These are phyloP conservation scores for Ophiostoma sp. DNA, from an alignment of 2,329 filamentous ascomycete species.

Conservation along the genomic window DNA sequence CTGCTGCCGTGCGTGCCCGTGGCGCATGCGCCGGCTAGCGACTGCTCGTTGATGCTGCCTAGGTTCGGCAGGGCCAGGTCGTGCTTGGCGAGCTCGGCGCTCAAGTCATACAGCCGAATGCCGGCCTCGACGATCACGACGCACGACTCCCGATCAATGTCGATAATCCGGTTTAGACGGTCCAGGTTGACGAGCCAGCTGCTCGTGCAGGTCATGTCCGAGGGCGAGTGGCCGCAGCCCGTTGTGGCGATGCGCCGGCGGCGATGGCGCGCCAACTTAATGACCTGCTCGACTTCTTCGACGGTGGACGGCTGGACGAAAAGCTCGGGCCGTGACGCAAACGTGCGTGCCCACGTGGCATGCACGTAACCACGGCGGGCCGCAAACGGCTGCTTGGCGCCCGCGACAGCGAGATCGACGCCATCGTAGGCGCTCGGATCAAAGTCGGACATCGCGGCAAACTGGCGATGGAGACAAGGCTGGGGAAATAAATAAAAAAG, in stretches of 20 bases:
- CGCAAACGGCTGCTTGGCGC: slow-evolving; percentile 65
- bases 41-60: slow-evolving; percentile 93
- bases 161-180: slow-evolving; percentile 70
- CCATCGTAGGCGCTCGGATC: slow-evolving; percentile 30
- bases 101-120: slow-evolving; percentile 75
- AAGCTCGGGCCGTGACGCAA: slow-evolving; percentile 83
- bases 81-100: slow-evolving; percentile 68
- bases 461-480: not conserved
- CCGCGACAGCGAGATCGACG: slow-evolving; percentile 24
- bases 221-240: slow-evolving; percentile 91
- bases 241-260: slow-evolving; percentile 79
- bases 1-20: slow-evolving; percentile 94
- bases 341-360: slow-evolving; percentile 93
- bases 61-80: slow-evolving; percentile 88
- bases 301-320: slow-evolving; percentile 83
- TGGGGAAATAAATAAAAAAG: not conserved
- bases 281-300: slow-evolving; percentile 77
- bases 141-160: slow-evolving; percentile 62
- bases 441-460: slow-evolving; percentile 19
- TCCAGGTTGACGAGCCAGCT: slow-evolving; percentile 96
- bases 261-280: slow-evolving; percentile 77
- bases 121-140: slow-evolving; percentile 82
- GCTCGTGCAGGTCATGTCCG: slow-evolving; percentile 86
- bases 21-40: slow-evolving; percentile 85
- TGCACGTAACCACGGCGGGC: slow-evolving; percentile 72